Evolutionary conservation across 2,329 filamentous ascomycete species (phyloP).

Genomic region (Nigrospora oryzae): DNA sequence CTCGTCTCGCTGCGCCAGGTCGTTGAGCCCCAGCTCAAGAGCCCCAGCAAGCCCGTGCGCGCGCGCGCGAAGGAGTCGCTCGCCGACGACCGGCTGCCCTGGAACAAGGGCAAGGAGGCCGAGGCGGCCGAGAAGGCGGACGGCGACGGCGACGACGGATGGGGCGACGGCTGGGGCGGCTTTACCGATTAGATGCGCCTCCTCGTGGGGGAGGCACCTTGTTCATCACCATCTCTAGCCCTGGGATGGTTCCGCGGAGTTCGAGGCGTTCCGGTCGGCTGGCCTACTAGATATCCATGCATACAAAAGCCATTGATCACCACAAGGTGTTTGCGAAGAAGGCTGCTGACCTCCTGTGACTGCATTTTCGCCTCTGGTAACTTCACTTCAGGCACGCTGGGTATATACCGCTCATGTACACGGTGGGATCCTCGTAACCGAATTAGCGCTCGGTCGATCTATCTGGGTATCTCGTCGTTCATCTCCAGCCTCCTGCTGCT

Average conservation of each 20-base stretch:
- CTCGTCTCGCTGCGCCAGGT: constrained; percentile 44
- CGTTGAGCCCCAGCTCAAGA: constrained; percentile 47
- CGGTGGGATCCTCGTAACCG: no score
- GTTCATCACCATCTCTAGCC: no score
- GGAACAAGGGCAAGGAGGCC: constrained; percentile 37
- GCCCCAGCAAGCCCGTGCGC: constrained; percentile 64
- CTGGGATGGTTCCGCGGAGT: background rate
- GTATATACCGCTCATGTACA: no score
- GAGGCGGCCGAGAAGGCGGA: constrained; percentile 21
- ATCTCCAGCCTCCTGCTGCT: background rate
- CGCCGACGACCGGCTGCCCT: constrained; percentile 64
- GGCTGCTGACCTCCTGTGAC: no score
- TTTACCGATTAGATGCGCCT: constrained; percentile 48
- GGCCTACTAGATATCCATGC: constrained; percentile 5
- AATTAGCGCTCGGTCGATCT: background rate
- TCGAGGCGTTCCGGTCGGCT: constrained; percentile 2
- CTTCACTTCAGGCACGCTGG: no score
- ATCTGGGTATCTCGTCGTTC: constrained; percentile 3
- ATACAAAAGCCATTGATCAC: background rate
- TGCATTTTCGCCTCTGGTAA: no score
- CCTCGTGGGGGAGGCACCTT: background rate
- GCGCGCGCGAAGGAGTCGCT: constrained; percentile 61
- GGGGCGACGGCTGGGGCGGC: constrained; percentile 55
- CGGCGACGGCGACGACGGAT: constrained; percentile 26
- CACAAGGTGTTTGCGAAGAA: background rate